Evolutionary conservation across 169 alveolate species (phyloP), one percentile per base, ranked within the genome.

Genomic region (Plasmodium chabaudi): DNA sequence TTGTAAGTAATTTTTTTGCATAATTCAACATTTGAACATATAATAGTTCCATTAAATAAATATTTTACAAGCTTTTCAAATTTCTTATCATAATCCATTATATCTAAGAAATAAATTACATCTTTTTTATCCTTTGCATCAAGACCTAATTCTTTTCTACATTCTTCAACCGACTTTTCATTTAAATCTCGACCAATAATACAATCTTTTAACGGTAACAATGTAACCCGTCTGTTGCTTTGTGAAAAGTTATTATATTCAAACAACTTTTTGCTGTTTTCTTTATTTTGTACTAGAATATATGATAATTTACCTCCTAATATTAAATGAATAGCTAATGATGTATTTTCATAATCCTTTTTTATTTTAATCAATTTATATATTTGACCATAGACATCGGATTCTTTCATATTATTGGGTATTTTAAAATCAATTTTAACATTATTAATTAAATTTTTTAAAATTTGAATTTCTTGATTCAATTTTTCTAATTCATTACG

Each of bases 1-100:
- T 95, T 94, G 87, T 93, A 95, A 9, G 98, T 97, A 46, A 96
- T 95, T 72, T 93, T 94, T 61, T 94, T 94, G 9, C 98, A 97
- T 15, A 94, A 87, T 25, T 94, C 95, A 51, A 93, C 88, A 19
- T 94, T 92, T 55, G 95, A 92, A 74, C 97, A 95, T 59, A 96
- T 94, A 21, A 96, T 87, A 42, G 95, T 91, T 60, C 94, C 94
- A 25, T 97, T 97, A 73, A 95, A 95, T 12, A 95, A 92, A 86
- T 94, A 96, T 88, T 91, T 91, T 89, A 95, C 96, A 5, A 96
- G 93, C 15, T 91, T 94, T 57, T 61, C 87, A 44, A 92, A 93
- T 13, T 71, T 91, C 7, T 92, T 93, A 15, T 94, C 94, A 88
- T 82, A 95, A 13, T 87, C 88, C 69, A 95, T 87, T 5, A 93